Evolutionary conservation across 345 rosid genomes (phyloP).

Genomic region (Brassica juncea): DNA sequence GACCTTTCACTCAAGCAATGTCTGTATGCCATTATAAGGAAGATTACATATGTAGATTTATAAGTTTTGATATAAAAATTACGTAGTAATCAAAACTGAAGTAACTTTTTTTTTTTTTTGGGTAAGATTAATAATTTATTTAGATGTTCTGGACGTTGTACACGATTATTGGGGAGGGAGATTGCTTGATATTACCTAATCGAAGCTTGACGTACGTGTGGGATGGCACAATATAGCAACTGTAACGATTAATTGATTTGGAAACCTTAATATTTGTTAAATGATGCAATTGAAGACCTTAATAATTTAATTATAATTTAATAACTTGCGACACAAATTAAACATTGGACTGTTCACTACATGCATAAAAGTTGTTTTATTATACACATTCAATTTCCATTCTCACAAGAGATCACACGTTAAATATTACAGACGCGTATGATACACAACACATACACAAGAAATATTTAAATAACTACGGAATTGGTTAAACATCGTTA

Average conservation of each 20-base stretch:
- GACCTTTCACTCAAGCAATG: no score
- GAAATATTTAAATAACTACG: background rate
- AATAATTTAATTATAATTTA: no score
- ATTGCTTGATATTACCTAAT: no score
- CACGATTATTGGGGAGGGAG: no score
- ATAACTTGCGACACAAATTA: background rate
- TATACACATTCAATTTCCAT: background rate
- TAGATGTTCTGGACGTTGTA: no score
- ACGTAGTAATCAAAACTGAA: background rate
- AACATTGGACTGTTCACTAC: background rate
- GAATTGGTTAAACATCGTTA: background rate
- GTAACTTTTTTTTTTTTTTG: background rate
- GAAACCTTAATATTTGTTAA: no score
- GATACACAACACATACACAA: background rate
- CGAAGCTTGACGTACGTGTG: no score
- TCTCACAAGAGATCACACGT: conserved; percentile 1
- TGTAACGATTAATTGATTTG: no score
- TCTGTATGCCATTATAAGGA: no score
- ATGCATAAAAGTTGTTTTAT: background rate
- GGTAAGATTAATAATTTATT: no score
- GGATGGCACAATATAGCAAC: no score
- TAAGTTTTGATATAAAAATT: background rate
- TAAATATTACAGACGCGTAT: conserved; percentile 6
- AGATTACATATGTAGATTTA: background rate
- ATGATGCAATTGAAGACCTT: no score